Conservation (phyloP, 495 filamentous ascomycete genomes). For the Hypomontagnella submonticulosa region DNA sequence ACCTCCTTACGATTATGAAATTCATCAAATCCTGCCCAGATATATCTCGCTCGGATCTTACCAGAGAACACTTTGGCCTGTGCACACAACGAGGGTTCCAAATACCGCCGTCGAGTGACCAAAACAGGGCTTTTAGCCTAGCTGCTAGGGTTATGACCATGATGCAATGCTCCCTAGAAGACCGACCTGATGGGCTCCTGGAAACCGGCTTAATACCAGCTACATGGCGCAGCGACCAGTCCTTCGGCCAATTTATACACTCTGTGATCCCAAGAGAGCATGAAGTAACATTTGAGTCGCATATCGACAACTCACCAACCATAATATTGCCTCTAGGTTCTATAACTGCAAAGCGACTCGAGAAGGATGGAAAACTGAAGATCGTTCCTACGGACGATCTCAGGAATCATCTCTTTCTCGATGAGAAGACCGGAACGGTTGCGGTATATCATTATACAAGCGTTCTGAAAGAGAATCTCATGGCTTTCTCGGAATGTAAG, state of each 20-base stretch:
- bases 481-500: neutral
- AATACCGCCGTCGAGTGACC: neutral
- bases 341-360: neutral
- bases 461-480: slow-evolving; percentile 1
- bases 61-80: neutral
- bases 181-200: neutral
- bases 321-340: neutral
- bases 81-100: neutral
- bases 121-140: neutral
- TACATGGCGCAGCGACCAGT: neutral
- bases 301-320: neutral
- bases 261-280: neutral
- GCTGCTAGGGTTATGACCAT: slow-evolving; percentile 1
- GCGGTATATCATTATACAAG: slow-evolving; percentile 2
- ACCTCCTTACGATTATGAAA: neutral
- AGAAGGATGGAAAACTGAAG: neutral
- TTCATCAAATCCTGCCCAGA: neutral
- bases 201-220: neutral
- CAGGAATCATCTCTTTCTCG: neutral
- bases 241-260: neutral
- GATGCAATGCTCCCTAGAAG: neutral
- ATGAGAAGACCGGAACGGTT: neutral
- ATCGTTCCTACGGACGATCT: slow-evolving; percentile 3
- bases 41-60: neutral
- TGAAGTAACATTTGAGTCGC: neutral